These are phyloP conservation scores for Penicillium argentinense DNA, from an alignment of 495 filamentous ascomycete species.

Conservation along the genomic window DNA sequence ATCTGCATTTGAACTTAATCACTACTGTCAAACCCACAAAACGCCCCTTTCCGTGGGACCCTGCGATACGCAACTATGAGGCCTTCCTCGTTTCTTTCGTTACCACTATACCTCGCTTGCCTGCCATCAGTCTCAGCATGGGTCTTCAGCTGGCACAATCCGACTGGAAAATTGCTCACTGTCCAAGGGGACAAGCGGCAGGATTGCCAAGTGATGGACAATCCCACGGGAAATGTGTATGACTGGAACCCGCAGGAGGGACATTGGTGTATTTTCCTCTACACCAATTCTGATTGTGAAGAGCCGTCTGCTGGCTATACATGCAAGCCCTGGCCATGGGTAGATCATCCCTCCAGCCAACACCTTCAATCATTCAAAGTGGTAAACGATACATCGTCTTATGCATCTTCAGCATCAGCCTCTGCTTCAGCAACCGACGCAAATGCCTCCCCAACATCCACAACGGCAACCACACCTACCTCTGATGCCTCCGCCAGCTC, in stretches of 20 bases:
- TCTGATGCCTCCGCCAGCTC: conserved; percentile 1
- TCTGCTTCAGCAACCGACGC: no score
- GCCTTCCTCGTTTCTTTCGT: conserved; percentile 2
- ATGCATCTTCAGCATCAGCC: not conserved
- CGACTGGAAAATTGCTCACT: not conserved
- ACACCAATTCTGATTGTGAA: conserved; percentile 4
- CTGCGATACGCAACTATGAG: not conserved
- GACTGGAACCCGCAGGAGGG: conserved; percentile 8
- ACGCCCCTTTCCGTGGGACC: not conserved
- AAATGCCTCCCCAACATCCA: no score
- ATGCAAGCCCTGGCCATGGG: conserved; percentile 6
- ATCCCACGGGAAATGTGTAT: conserved; percentile 7
- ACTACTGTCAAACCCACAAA: not conserved
- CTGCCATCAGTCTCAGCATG: conserved; percentile 5
- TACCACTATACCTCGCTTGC: conserved; percentile 4
- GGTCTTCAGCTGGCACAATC: conserved; percentile 8
- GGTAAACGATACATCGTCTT: conserved; percentile 1
- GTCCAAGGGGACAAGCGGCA: not conserved
- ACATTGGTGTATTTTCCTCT: conserved; percentile 9
- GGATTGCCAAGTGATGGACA: conserved; percentile 7
- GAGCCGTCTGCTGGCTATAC: conserved; percentile 7
- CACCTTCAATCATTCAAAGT: conserved; percentile 6
- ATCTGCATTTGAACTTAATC: not conserved
- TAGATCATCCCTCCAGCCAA: not conserved
- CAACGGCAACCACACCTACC: conserved; percentile 1